Evolutionary conservation across 2,329 filamentous ascomycete genomes (phyloP), one percentile per base, ranked within the genome.

Genomic region (Fusarium albidum): DNA sequence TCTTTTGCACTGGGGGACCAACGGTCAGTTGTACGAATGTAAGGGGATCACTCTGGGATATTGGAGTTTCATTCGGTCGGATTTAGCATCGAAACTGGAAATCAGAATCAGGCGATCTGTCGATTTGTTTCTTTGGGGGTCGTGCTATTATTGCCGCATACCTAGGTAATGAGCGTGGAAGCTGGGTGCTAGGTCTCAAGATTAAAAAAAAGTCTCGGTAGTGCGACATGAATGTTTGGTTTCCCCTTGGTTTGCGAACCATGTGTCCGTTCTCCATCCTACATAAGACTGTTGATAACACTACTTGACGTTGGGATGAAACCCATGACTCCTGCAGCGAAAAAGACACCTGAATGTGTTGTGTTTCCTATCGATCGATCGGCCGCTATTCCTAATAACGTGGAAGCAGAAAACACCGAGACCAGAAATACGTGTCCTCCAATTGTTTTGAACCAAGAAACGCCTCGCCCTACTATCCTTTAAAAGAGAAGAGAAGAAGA

Each of bases 51-150:
- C 40, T 38, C 42, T 48, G 33, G 49, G 47, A 43, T 46, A 52
- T 67, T 56, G 52, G 56, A 45, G 57, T 51, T 61, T 49, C 46
- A 49, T 54, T 14, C 47, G 40, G 43, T 57, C 53, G 38, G 55
- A 58, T 59, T 67, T 64, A 62, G 53, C 39, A 60, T 47, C 43
- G 46, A 54, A 53, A 55, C 62, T 67, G 64, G 64, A 67, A 60
- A 67, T 53, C 48, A 47, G 49, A 57, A 52, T 43, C 39, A 41
- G 27, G 51, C 44, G 46, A 55, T 52, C 37, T 58, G 53, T 49
- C 33, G 57, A 55, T 51, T 52, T 43, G 53, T 54, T 64, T 21
- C 21, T 61, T 66, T 63, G 62, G 60, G 55, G 60, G 55, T 53
- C 52, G 51, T 45, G 52, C 43, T 59, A 46, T 49, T n/a, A n/a